phyloP scores from a whole-genome alignment of 2,329 filamentous ascomycete genomes.

The Fusarium bactridioides region DNA sequence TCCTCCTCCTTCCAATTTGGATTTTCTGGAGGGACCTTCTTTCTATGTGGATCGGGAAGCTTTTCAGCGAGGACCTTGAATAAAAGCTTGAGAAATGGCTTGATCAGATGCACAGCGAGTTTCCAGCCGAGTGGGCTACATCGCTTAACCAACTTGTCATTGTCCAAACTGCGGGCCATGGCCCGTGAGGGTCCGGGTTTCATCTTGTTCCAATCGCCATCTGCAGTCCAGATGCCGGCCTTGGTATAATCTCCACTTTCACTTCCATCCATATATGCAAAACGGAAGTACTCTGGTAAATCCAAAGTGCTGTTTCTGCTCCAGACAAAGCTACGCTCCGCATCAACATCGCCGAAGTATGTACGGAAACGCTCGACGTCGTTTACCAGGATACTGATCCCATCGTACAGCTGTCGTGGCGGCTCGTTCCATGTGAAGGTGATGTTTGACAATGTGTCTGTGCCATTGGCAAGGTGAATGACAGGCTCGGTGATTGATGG shows the following conservation, averaged over 20 bases:
- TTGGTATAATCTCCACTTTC: constrained; percentile 75
- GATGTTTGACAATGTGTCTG: constrained; percentile 67
- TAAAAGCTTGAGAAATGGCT: no score
- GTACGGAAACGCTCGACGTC: constrained; percentile 83
- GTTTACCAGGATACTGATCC: constrained; percentile 82
- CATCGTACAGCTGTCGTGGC: constrained; percentile 66
- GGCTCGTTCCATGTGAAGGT: constrained; percentile 64
- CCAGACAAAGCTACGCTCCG: constrained; percentile 65
- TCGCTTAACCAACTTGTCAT: constrained; percentile 33
- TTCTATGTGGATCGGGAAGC: no score
- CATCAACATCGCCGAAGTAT: constrained; percentile 67
- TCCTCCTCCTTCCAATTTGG: no score
- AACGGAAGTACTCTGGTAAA: constrained; percentile 77
- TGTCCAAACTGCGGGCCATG: constrained; percentile 40
- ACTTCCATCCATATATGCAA: constrained; percentile 75
- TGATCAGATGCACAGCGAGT: no score
- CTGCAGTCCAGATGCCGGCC: constrained; percentile 73
- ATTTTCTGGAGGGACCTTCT: no score
- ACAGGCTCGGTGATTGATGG: constrained; percentile 59
- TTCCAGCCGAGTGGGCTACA: neutral
- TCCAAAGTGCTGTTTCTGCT: constrained; percentile 54
- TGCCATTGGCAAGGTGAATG: constrained; percentile 53
- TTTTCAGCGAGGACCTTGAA: no score
- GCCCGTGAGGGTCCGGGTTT: constrained; percentile 64
- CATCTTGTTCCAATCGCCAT: constrained; percentile 74